Conservation (phyloP, 2,329 filamentous ascomycete species). For the Escovopsis sp. region DNA sequence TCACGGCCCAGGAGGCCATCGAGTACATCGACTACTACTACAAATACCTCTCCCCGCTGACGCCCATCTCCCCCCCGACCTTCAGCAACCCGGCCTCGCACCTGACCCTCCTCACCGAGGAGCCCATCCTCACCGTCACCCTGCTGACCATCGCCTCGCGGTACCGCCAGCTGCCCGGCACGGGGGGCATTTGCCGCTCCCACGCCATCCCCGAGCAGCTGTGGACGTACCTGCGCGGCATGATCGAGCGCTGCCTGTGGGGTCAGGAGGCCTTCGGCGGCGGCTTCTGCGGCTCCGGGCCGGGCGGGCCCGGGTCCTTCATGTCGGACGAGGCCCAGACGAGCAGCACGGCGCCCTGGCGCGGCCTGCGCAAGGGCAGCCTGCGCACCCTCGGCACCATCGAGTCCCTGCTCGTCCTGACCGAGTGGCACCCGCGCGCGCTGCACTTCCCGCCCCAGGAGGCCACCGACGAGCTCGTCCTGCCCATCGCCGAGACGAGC, state of each 20-base stretch:
- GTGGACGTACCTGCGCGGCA: slow-evolving; percentile 85
- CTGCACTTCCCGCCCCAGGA: slow-evolving; percentile 85
- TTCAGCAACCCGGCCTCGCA: slow-evolving; percentile 74
- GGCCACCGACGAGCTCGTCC: slow-evolving; percentile 51
- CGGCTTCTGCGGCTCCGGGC: slow-evolving; percentile 62
- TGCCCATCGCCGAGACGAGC: slow-evolving; percentile 40
- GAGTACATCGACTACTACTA: slow-evolving; percentile 95
- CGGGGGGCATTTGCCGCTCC: slow-evolving; percentile 68
- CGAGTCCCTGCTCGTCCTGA: slow-evolving; percentile 83
- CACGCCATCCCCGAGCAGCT: slow-evolving; percentile 90
- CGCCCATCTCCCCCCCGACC: slow-evolving; percentile 83
- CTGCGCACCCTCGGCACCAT: slow-evolving; percentile 84
- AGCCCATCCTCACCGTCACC: slow-evolving; percentile 84
- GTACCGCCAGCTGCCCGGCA: slow-evolving; percentile 65
- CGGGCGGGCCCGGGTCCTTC: slow-evolving; percentile 17
- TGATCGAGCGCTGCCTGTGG: slow-evolving; percentile 92
- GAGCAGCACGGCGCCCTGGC: slow-evolving; percentile 54
- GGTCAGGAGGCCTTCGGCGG: slow-evolving; percentile 92
- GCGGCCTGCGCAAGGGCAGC: slow-evolving; percentile 59
- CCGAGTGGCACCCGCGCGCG: slow-evolving; percentile 91
- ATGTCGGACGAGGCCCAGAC: slow-evolving; percentile 40
- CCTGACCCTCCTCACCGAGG: slow-evolving; percentile 65
- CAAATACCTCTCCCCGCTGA: slow-evolving; percentile 76
- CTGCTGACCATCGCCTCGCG: slow-evolving; percentile 82
- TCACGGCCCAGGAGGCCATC: slow-evolving; percentile 84